Conservation (phyloP, 129 eudicot genomes). For the Helianthus annuus region DNA sequence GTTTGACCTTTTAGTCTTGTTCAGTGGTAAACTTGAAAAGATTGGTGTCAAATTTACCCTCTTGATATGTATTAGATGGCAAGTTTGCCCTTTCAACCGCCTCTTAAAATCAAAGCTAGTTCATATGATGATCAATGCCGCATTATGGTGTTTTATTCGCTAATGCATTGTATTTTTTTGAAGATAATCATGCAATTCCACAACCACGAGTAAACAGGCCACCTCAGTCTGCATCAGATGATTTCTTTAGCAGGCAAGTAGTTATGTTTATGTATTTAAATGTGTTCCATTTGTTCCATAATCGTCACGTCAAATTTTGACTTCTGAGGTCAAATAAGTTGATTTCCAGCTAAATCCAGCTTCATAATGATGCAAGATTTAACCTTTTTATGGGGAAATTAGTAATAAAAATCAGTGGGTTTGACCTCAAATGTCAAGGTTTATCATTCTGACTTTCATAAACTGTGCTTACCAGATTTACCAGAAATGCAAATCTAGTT, state of each 20-base stretch:
- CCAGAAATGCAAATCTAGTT: conserved; percentile 78
- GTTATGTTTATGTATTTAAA: conserved; percentile 8
- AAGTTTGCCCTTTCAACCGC: neutral
- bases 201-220: conserved; percentile 76
- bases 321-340: conserved; percentile 9
- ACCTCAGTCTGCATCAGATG: conserved; percentile 57
- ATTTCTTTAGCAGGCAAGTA: conserved; percentile 81
- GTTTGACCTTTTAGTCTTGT: neutral
- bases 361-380: conserved; percentile 8
- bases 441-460: neutral
- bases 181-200: conserved; percentile 62
- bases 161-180: conserved; percentile 27
- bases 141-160: neutral
- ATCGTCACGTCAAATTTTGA: neutral
- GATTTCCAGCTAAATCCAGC: neutral
- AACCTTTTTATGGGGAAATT: neutral
- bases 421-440: conserved; percentile 12
- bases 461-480: conserved; percentile 51
- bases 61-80: conserved; percentile 1
- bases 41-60: neutral
- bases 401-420: neutral
- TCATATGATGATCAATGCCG: neutral
- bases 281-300: conserved; percentile 9
- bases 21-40: neutral
- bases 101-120: neutral